These are phyloP conservation scores for Zymoseptoria tritici DNA, from an alignment of 2,329 filamentous ascomycete genomes.

Conservation along the genomic window DNA sequence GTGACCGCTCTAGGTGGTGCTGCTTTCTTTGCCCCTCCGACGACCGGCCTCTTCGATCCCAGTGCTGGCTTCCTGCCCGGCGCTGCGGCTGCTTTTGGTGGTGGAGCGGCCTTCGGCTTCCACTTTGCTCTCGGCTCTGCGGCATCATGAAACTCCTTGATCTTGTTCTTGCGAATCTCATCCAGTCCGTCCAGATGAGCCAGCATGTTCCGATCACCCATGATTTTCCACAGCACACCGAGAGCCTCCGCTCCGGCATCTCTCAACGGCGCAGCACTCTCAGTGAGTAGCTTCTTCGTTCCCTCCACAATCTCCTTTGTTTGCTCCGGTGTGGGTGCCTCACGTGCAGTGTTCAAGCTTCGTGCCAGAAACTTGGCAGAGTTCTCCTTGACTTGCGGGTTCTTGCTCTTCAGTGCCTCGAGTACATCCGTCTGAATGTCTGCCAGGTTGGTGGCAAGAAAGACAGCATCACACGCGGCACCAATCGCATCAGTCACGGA, in stretches of 20 bases:
- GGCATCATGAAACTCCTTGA: constrained; percentile 82
- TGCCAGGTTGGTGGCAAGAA: constrained; percentile 59
- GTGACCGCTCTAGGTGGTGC: constrained; percentile 34
- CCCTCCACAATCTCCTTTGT: constrained; percentile 79
- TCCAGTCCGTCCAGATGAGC: constrained; percentile 86
- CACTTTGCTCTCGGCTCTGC: constrained; percentile 84
- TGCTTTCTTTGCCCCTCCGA: constrained; percentile 40
- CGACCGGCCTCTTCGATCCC: constrained; percentile 38
- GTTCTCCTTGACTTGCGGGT: constrained; percentile 94
- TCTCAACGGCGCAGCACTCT: constrained; percentile 77
- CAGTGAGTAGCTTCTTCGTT: constrained; percentile 80
- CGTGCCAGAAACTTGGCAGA: constrained; percentile 90
- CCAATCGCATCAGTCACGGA: constrained; percentile 81
- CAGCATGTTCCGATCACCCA: constrained; percentile 93
- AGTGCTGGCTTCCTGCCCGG: constrained; percentile 47
- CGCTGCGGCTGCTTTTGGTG: constrained; percentile 50
- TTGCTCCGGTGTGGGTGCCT: constrained; percentile 77
- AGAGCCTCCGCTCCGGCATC: constrained; percentile 86
- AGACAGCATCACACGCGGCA: constrained; percentile 69
- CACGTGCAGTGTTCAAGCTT: constrained; percentile 72
- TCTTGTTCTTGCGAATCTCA: constrained; percentile 89
- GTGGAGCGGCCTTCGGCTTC: constrained; percentile 72
- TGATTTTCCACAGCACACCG: constrained; percentile 96
- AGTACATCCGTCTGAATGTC: constrained; percentile 90
- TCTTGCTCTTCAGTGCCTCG: constrained; percentile 83